phyloP scores from a whole-genome alignment of 257 asterid species.

The Rhazya stricta region DNA sequence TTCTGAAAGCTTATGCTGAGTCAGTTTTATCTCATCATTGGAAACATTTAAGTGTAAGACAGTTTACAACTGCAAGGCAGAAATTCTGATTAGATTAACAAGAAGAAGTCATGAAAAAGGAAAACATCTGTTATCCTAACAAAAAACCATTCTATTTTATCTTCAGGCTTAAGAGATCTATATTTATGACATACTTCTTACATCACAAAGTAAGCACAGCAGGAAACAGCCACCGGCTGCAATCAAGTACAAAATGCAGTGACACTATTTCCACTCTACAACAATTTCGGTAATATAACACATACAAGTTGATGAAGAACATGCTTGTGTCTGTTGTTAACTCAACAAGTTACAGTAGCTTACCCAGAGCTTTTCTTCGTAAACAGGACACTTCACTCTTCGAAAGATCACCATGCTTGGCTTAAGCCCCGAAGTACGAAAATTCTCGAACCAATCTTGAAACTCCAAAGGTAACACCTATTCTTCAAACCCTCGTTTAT shows the following conservation, averaged over 20 bases:
- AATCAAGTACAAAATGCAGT: background rate
- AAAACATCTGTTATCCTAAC: background rate
- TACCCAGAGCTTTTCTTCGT: slow-evolving; percentile 5
- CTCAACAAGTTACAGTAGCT: background rate
- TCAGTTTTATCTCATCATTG: background rate
- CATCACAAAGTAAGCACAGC: background rate
- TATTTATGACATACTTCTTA: background rate
- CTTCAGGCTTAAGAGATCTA: background rate
- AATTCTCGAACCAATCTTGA: background rate
- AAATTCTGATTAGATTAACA: background rate
- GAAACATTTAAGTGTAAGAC: background rate
- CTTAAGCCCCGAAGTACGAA: background rate
- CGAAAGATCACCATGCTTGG: background rate
- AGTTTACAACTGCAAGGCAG: background rate
- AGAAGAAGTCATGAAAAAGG: background rate
- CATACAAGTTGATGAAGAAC: background rate
- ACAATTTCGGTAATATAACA: background rate
- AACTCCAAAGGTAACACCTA: background rate
- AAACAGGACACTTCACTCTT: background rate
- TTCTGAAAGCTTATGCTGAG: background rate
- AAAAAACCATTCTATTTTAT: background rate
- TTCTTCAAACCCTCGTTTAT: background rate
- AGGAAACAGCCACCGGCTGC: background rate
- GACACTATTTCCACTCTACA: background rate
- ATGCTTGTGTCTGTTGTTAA: background rate